phyloP scores from a whole-genome alignment of 257 asterid species.

The Agastache rugosa region DNA sequence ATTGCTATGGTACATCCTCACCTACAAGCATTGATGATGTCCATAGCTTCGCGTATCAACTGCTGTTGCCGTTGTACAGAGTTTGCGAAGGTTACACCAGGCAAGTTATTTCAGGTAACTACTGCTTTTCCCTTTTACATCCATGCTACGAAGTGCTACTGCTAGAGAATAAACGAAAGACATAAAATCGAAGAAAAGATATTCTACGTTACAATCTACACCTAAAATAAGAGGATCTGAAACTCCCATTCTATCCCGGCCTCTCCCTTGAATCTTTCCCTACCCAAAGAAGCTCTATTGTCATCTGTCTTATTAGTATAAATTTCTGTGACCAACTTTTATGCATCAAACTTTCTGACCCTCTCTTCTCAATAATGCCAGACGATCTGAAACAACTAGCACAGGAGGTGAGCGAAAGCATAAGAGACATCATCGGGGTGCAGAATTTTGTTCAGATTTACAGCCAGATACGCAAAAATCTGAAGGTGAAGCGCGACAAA shows the following conservation, averaged over 20 bases:
- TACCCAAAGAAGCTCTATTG: not conserved
- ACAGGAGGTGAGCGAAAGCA: too few species aligned
- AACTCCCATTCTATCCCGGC: too few species aligned
- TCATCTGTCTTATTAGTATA: not conserved
- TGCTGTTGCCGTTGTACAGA: constrained; percentile 81
- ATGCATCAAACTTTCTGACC: not conserved
- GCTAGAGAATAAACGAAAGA: not conserved
- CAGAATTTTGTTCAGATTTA: constrained; percentile 63
- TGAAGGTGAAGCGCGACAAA: constrained; percentile 81
- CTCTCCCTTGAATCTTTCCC: too few species aligned
- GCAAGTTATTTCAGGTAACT: constrained; percentile 70
- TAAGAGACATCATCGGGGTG: too few species aligned
- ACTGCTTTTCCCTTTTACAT: constrained; percentile 6
- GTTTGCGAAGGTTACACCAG: constrained; percentile 83
- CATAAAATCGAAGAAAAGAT: not conserved
- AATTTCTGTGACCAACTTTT: not conserved
- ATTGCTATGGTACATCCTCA: constrained; percentile 30
- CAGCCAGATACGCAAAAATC: constrained; percentile 63
- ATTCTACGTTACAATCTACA: not conserved
- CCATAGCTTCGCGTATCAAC: constrained; percentile 64
- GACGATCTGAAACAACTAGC: constrained; percentile 87
- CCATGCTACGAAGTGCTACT: not conserved
- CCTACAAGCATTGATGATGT: constrained; percentile 46
- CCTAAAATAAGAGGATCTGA: too few species aligned
- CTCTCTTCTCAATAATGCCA: constrained; percentile 35